These are phyloP conservation scores for Cryptococcus hybrid DNA, from an alignment of 1,284 basidiomycete species.

Conservation along the genomic window DNA sequence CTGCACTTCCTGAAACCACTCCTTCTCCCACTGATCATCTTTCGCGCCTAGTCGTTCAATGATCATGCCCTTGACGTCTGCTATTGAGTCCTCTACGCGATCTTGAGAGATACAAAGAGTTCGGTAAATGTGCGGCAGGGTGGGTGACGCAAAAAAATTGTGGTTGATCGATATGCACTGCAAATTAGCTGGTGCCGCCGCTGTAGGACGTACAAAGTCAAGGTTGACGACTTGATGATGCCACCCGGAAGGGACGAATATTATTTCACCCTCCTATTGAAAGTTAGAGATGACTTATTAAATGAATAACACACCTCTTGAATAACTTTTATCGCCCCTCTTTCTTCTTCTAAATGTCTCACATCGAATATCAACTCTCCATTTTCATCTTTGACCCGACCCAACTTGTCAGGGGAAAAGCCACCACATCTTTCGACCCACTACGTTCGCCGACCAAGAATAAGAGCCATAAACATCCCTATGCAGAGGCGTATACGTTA, in stretches of 20 bases:
- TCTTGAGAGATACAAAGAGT: conserved; percentile 48
- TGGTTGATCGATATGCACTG: conserved; percentile 55
- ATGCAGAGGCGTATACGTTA: conserved; percentile 53
- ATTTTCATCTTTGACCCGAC: conserved; percentile 15
- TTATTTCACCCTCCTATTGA: conserved; percentile 48
- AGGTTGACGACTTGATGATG: conserved; percentile 51
- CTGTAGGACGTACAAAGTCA: conserved; percentile 29
- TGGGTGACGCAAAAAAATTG: conserved; percentile 56
- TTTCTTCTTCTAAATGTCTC: conserved; percentile 35
- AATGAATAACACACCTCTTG: conserved; percentile 32
- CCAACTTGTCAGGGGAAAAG: conserved; percentile 51
- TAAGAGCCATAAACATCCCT: conserved; percentile 59
- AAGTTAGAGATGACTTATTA: conserved; percentile 13
- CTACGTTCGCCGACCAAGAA: conserved; percentile 59
- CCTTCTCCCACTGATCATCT: conserved; percentile 44
- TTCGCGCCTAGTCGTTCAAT: conserved; percentile 14
- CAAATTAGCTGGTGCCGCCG: neutral
- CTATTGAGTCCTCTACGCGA: conserved; percentile 50
- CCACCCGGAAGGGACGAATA: conserved; percentile 54
- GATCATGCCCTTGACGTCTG: conserved; percentile 54
- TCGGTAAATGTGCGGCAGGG: conserved; percentile 52
- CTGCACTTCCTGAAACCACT: conserved; percentile 53
- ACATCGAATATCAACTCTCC: conserved; percentile 45
- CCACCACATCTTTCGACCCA: conserved; percentile 57
- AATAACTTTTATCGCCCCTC: conserved; percentile 32